These are phyloP conservation scores for Monosporascus sp. DNA, from an alignment of 2,329 filamentous ascomycete genomes.

Conservation along the genomic window DNA sequence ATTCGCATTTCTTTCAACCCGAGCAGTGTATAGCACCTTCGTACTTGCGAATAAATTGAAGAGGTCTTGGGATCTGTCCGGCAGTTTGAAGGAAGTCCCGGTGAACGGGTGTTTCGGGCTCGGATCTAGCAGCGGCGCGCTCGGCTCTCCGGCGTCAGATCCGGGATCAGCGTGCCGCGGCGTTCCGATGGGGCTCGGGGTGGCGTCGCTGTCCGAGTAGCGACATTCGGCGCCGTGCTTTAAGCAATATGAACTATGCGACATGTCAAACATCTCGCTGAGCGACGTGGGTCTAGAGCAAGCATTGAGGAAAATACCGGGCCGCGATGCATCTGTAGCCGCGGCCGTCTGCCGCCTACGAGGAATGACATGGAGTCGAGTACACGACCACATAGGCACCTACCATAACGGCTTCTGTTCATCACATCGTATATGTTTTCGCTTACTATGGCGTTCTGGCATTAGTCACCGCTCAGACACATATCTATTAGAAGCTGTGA, in stretches of 20 bases:
- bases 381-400: constrained; percentile 13
- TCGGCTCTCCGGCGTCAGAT: constrained; percentile 13
- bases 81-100: constrained; percentile 26
- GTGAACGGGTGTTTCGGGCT: constrained; percentile 23
- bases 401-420: constrained; percentile 42
- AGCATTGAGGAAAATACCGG: not conserved
- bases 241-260: constrained; percentile 37
- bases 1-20: constrained; percentile 30
- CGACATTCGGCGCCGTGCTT: constrained; percentile 39
- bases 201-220: constrained; percentile 21
- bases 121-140: constrained; percentile 12
- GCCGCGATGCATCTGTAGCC: constrained; percentile 5
- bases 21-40: constrained; percentile 35
- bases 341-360: constrained; percentile 11
- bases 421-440: constrained; percentile 41
- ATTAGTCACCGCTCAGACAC: not conserved
- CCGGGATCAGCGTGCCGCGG: constrained; percentile 12
- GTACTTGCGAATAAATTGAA: constrained; percentile 35
- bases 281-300: not conserved
- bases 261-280: constrained; percentile 6
- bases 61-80: constrained; percentile 29
- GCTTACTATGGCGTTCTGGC: constrained; percentile 32
- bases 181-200: constrained; percentile 11
- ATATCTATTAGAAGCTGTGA: not conserved
- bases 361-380: not conserved